A percentile compares a stretch with the other conserved stretches of the same genome.
Conservation (phyloP, 192 early-diverging fungal genomes). For the Coemansia sp. region DNA sequence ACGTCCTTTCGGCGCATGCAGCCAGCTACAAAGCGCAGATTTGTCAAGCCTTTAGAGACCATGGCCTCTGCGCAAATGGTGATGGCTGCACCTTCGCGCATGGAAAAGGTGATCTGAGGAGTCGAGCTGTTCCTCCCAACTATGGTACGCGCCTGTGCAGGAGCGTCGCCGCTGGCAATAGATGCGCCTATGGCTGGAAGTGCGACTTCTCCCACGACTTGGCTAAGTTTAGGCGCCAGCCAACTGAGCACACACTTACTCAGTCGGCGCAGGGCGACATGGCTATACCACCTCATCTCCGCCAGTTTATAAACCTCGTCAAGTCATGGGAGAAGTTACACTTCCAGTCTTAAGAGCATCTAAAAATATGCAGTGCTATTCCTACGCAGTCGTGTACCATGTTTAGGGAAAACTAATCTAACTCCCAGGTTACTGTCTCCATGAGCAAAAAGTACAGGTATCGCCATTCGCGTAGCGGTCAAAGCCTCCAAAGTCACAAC, state of each 20-base stretch:
- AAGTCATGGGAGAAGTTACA: slow-evolving; percentile 42
- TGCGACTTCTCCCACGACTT: slow-evolving; percentile 42
- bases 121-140: slow-evolving; percentile 24
- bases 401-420: slow-evolving; percentile 25
- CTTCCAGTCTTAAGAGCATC: slow-evolving; percentile 38
- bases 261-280: no score
- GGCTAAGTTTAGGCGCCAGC: not conserved
- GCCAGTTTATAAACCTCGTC: not conserved
- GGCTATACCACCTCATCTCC: no score
- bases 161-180: slow-evolving; percentile 13
- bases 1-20: not conserved
- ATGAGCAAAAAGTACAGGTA: slow-evolving; percentile 43
- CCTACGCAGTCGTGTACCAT: slow-evolving; percentile 29
- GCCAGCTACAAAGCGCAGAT: slow-evolving; percentile 44
- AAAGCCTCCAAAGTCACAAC: slow-evolving; percentile 10
- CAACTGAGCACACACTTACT: no score
- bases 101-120: slow-evolving; percentile 21
- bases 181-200: slow-evolving; percentile 36
- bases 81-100: slow-evolving; percentile 44
- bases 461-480: slow-evolving; percentile 17
- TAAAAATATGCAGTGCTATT: slow-evolving; percentile 12
- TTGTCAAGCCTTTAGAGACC: slow-evolving; percentile 19
- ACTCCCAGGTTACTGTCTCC: slow-evolving; percentile 20
- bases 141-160: slow-evolving; percentile 33
- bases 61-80: slow-evolving; percentile 16